Percentiles rank a stretch among this genome's conserved stretches.
phyloP scores from a whole-genome alignment of 805 yeast genomes.

The Candida argentea region DNA sequence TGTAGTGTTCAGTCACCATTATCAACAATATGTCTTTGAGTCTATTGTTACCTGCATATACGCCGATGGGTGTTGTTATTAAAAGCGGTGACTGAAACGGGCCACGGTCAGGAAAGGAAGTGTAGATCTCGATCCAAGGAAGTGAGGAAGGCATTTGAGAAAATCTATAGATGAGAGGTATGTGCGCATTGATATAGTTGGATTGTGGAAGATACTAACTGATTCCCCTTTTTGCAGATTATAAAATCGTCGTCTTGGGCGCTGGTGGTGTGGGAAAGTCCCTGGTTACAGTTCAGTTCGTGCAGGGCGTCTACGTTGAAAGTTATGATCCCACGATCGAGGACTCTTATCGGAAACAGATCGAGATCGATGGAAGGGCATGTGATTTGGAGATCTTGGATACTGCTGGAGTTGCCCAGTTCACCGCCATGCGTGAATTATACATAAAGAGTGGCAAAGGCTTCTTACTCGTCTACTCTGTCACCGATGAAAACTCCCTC shows the following conservation, averaged over 20 bases:
- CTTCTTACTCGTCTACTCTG: slow-evolving; percentile 47
- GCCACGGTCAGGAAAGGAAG: too few relatives aligned
- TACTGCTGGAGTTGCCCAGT: slow-evolving; percentile 71
- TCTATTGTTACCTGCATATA: not conserved
- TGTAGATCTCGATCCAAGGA: too few relatives aligned
- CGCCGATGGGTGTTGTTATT: slow-evolving; percentile 2
- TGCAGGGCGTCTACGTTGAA: slow-evolving; percentile 82
- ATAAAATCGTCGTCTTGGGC: slow-evolving; percentile 84
- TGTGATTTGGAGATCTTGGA: slow-evolving; percentile 68
- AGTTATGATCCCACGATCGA: slow-evolving; percentile 96
- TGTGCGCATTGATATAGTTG: slow-evolving; percentile 3
- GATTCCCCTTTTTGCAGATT: too few relatives aligned
- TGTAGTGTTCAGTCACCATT: not conserved
- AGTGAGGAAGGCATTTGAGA: too few relatives aligned
- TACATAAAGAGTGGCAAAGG: slow-evolving; percentile 84
- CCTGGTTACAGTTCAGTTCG: slow-evolving; percentile 84
- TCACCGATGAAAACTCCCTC: slow-evolving; percentile 54
- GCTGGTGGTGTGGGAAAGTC: slow-evolving; percentile 98
- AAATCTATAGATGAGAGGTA: too few relatives aligned
- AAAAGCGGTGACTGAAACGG: slow-evolving; percentile 1
- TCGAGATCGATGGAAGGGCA: slow-evolving; percentile 79
- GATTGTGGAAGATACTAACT: too few relatives aligned
- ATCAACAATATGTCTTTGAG: not conserved
- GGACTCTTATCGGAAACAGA: slow-evolving; percentile 84
- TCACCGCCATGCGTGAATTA: slow-evolving; percentile 89